Conservation (phyloP, 2,329 filamentous ascomycete genomes). For the Trichoderma koningiopsis region DNA sequence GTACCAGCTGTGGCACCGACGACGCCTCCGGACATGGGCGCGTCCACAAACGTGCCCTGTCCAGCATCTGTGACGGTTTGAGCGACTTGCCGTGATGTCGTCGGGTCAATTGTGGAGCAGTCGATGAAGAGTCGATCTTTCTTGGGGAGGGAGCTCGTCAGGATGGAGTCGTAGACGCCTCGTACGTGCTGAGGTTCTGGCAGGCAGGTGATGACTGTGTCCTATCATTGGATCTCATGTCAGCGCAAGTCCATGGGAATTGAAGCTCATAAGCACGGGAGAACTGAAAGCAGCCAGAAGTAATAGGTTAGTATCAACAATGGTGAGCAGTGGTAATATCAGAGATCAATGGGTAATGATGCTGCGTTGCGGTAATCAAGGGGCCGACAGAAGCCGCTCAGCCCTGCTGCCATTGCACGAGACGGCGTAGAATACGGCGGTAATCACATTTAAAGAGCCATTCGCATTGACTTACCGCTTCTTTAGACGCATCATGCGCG, state of each 20-base stretch:
- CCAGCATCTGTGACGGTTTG: constrained; percentile 63
- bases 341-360: constrained; percentile 64
- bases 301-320: not conserved
- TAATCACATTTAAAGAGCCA: not conserved
- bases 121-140: constrained; percentile 84
- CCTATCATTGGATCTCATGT: constrained; percentile 52
- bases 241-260: constrained; percentile 44
- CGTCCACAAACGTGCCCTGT: constrained; percentile 82
- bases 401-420: constrained; percentile 64
- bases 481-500: constrained; percentile 52
- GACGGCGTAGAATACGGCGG: not conserved
- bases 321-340: not conserved
- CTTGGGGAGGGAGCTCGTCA: constrained; percentile 56
- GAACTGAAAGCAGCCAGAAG: not conserved
- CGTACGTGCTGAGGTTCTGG: constrained; percentile 89
- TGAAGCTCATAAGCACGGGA: not conserved
- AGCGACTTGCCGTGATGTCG: constrained; percentile 78
- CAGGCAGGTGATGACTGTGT: constrained; percentile 83
- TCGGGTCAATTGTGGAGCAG: constrained; percentile 93
- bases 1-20: constrained; percentile 86
- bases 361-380: constrained; percentile 62
- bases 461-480: constrained; percentile 50
- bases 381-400: constrained; percentile 52
- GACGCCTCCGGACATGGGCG: constrained; percentile 95
- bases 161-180: constrained; percentile 76